Evolutionary conservation across 352 stramenopile species (phyloP).

Genomic region (Aphanomyces euteiches): DNA sequence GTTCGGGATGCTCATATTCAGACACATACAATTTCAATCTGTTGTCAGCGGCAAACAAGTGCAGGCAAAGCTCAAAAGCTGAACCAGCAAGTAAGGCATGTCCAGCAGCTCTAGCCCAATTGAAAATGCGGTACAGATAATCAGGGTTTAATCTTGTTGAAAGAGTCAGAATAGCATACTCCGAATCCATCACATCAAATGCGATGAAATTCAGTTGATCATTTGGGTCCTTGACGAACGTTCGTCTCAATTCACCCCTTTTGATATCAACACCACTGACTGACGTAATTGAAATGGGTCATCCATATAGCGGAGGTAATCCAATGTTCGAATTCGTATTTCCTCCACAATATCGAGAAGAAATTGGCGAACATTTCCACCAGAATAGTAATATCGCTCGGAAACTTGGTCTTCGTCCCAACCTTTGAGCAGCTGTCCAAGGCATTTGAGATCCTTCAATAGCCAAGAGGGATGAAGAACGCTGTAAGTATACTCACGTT

Average conservation of each 20-base stretch:
- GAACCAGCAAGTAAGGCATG: neutral
- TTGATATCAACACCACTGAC: neutral
- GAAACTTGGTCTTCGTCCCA: neutral
- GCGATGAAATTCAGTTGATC: neutral
- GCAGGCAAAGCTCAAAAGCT: constrained; percentile 10
- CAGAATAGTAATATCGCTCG: constrained; percentile 13
- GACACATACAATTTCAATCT: constrained; percentile 28
- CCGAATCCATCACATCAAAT: neutral
- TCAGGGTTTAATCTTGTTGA: neutral
- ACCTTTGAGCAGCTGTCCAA: neutral
- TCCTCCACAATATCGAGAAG: neutral
- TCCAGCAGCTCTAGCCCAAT: constrained; percentile 5
- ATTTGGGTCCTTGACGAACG: constrained; percentile 13
- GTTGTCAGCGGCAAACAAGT: constrained; percentile 22
- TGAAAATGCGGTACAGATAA: constrained; percentile 11
- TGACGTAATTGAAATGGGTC: neutral
- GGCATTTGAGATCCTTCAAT: constrained; percentile 5
- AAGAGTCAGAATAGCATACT: constrained; percentile 13
- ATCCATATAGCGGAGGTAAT: neutral
- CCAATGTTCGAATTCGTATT: neutral
- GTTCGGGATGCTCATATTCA: constrained; percentile 27
- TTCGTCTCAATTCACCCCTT: neutral
- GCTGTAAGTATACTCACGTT: neutral
- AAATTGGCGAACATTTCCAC: constrained; percentile 17
- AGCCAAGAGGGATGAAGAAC: neutral